A percentile compares a stretch with the other conserved stretches of the same genome.
phyloP scores from a whole-genome alignment of 2,329 filamentous ascomycete species.

The Dichotomopilus funicola region DNA sequence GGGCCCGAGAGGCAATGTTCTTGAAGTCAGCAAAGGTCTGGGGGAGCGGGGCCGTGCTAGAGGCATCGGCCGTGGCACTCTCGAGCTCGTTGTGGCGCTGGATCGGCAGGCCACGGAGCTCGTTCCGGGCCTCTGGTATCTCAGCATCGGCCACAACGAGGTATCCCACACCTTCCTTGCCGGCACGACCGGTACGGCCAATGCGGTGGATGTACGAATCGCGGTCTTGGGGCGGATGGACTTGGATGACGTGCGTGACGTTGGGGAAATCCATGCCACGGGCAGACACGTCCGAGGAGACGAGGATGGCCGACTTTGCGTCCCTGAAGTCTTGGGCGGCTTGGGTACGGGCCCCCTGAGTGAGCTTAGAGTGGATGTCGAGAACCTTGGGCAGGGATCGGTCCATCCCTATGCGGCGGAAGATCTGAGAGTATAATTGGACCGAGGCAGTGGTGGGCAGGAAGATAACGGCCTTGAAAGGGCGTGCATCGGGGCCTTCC shows the following conservation, averaged over 20 bases:
- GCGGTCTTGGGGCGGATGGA: slow-evolving; percentile 56
- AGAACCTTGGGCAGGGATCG: slow-evolving; percentile 36
- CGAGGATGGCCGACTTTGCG: slow-evolving; percentile 56
- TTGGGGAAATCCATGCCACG: slow-evolving; percentile 78
- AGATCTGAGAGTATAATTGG: slow-evolving; percentile 54
- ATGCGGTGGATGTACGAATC: slow-evolving; percentile 73
- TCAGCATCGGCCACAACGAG: slow-evolving; percentile 56
- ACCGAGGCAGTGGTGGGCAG: slow-evolving; percentile 74
- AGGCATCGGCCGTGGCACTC: slow-evolving; percentile 46
- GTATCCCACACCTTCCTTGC: slow-evolving; percentile 66
- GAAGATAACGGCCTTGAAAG: slow-evolving; percentile 97
- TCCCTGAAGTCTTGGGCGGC: slow-evolving; percentile 66
- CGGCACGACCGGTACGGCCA: slow-evolving; percentile 69
- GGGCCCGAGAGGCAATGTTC: slow-evolving; percentile 38
- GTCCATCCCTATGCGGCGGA: slow-evolving; percentile 42
- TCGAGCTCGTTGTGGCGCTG: slow-evolving; percentile 46
- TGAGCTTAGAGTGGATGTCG: slow-evolving; percentile 74
- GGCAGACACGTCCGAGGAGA: slow-evolving; percentile 75
- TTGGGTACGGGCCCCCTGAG: slow-evolving; percentile 61
- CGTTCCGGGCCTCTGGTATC: slow-evolving; percentile 37
- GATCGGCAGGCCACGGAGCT: slow-evolving; percentile 56
- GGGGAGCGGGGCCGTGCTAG: slow-evolving; percentile 39
- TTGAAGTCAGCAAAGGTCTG: slow-evolving; percentile 39
- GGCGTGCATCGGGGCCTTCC: slow-evolving; percentile 35
- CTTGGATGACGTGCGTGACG: slow-evolving; percentile 73